Conservation (phyloP, 495 filamentous ascomycete genomes). For the Aeminium ludgeri region DNA sequence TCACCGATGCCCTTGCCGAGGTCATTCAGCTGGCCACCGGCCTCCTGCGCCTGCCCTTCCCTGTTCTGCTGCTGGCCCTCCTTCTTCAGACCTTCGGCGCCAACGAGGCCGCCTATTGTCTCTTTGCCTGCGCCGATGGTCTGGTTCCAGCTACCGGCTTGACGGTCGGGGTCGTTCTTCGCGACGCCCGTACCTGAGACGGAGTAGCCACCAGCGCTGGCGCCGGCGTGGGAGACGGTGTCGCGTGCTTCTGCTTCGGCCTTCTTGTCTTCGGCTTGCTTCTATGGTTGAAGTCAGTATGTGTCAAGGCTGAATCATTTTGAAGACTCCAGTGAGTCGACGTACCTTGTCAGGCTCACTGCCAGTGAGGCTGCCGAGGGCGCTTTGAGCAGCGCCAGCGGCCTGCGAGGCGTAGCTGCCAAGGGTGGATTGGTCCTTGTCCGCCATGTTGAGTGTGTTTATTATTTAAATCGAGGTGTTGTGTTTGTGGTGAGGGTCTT, state of each 20-base stretch:
- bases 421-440: constrained; percentile 19
- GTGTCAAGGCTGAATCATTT: not conserved
- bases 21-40: constrained; percentile 68
- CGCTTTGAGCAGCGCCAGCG: constrained; percentile 53
- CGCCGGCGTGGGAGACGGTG: constrained; percentile 52
- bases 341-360: constrained; percentile 47
- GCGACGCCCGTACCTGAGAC: constrained; percentile 55
- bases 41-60: constrained; percentile 65
- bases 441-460: constrained; percentile 15
- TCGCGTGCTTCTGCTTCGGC: constrained; percentile 43
- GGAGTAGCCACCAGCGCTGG: constrained; percentile 50
- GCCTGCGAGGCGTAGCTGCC: constrained; percentile 39
- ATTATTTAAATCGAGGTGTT: too few species aligned
- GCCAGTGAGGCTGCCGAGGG: constrained; percentile 59
- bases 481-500: too few species aligned
- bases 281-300: constrained; percentile 7
- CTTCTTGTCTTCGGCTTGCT: constrained; percentile 20
- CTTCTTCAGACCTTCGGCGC: constrained; percentile 56
- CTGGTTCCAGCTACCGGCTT: constrained; percentile 66
- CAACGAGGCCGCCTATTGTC: constrained; percentile 54
- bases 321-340: not conserved
- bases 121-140: constrained; percentile 77
- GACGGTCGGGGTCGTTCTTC: constrained; percentile 55
- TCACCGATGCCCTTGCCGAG: constrained; percentile 52
- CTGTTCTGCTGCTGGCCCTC: constrained; percentile 62